Evolutionary conservation across 106 monocot species (phyloP).

Genomic region (Triglochin maritima): DNA sequence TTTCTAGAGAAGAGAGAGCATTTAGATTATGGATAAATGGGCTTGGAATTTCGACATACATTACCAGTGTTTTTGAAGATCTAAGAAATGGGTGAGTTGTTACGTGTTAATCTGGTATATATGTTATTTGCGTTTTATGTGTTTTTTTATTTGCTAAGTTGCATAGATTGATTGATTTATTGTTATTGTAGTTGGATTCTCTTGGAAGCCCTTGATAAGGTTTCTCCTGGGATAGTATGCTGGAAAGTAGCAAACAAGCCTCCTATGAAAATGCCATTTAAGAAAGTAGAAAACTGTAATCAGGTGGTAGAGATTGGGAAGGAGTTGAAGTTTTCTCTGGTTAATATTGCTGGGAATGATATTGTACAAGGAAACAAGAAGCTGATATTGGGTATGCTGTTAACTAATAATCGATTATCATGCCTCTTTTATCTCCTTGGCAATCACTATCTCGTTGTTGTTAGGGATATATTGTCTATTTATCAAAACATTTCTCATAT

Average conservation of each 20-base stretch:
- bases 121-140: not conserved
- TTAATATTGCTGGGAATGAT: constrained; percentile 90
- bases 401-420: not conserved
- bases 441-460: not conserved
- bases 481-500: not conserved
- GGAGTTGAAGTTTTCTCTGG: constrained; percentile 79
- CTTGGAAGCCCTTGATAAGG: constrained; percentile 72
- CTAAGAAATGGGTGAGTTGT: constrained; percentile 67
- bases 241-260: constrained; percentile 78
- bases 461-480: not conserved
- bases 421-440: not conserved
- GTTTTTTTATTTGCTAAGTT: no score
- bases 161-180: not conserved
- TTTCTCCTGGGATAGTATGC: constrained; percentile 62
- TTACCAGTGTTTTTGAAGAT: constrained; percentile 83
- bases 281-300: constrained; percentile 89
- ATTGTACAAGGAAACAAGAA: constrained; percentile 94
- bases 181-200: constrained; percentile 51
- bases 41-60: constrained; percentile 73
- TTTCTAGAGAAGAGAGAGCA: constrained; percentile 79
- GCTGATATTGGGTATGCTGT: constrained; percentile 56
- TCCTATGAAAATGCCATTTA: constrained; percentile 91
- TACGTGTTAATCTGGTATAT: not conserved
- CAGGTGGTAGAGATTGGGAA: constrained; percentile 83
- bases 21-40: constrained; percentile 82